Base-by-base conservation (phyloP, 306 rosid species). In the Albizia julibrissin region DNA sequence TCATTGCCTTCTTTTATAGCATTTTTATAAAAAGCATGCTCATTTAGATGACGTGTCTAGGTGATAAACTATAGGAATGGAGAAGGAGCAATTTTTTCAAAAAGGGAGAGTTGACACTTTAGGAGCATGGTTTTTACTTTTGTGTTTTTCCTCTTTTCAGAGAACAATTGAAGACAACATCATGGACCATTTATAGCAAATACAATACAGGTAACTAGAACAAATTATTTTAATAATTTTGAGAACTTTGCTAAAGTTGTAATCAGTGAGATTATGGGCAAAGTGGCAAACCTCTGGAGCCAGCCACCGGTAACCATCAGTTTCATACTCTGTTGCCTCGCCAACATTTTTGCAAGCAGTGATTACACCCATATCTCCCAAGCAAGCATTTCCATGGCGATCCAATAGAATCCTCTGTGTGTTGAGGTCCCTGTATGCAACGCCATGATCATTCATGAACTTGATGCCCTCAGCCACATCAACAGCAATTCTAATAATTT, bases 231-330 rank as follows among this genome's bases (percentile, higher is more conserved):
- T 37, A 75, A 80, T 72, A 62, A 43, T 75, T 46, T 46, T 66
- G 13, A 33, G 6, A 69, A 66, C 62, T 83, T 59, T 37, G 83
- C 14, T 61, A 33, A 34, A 74, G 52, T 78, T 75, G 61, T 84
- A 71, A 80, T 44, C 29, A 80, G 75, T 42, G 85, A 11, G 52
- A 88, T 46, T 77, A 71, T 58, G 73, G 44, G 44, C 22, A 66
- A 66, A 66, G 71, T 31, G 80, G 78, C 97, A 76, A 83, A 95
- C 99, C 99, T 95, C 99, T 0, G 98, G 98, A 87, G 99, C 99
- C 37, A 95, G 89, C 99, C 98, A 95, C 42, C 94, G 88, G 72
- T 91, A 95, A 67, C 99, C 99, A 87, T 95, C 98, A 49, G 96
- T 95, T 89, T 95, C 99, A 39, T 93, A 95, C 85, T 95, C 98